Base-by-base conservation (phyloP, 1,284 basidiomycete genomes). In the Nidula niveotomentosa region DNA sequence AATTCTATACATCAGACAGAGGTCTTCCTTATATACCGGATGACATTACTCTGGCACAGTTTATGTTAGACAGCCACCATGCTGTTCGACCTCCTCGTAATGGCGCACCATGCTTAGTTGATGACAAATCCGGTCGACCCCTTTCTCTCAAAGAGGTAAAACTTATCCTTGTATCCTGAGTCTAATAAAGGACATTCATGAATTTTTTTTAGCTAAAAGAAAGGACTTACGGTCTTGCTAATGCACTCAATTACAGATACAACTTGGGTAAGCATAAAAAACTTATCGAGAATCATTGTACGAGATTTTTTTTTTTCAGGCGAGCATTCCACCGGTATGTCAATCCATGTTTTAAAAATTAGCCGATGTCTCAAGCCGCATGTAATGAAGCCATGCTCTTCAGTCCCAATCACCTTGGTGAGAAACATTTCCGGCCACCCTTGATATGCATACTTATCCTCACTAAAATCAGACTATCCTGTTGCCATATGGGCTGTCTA, bases 401-500 rank as follows among this genome's bases (percentile, higher is more conserved):
- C 60, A 84, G 82, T 53, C 78, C 79, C 0, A 89, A 89, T 58
- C 79, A 86, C 61, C 74, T 85, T 49, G 84, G 86, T 84, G 44
- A 17, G 44, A 58, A 44, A 62, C 44, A 30, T 5, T 50, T 33
- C 30, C 23, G 18, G 63, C 59, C 47, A 46, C 49, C 45, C 1
- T 13, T 4, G 30, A 30, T 36, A 48, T 23, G 36, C n/a, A 43
- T 36, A 13, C 39, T 41, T 17, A 41, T 8, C 37, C 15, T 5
- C 15, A 35, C 10, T 35, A 33, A 33, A 6, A 55, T 44, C 50
- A 88, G 90, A 92, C 62, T 93, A 89, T 63, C 81, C 84, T 0
- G 70, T 84, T 0, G 77, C 77, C 1, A 72, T 90, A 3, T 93
- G 90, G 90, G 89, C 87, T 2, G 67, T 76, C 2, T 88, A 90